Percentiles rank a stretch among this genome's conserved stretches.
Conservation (phyloP, 148 eudicot genomes). For the Heliosperma pusillum region DNA sequence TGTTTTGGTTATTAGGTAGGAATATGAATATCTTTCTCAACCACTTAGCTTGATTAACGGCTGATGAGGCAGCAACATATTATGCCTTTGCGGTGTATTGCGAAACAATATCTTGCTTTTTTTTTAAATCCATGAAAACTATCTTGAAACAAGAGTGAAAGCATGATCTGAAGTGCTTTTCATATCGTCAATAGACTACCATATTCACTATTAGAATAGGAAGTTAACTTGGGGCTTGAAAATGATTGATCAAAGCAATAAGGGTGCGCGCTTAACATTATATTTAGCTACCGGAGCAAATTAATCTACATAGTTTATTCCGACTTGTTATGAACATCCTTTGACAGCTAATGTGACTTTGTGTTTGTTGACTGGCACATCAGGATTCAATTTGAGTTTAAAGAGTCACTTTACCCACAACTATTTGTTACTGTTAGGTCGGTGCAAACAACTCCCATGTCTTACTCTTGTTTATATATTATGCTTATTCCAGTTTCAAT, state of each 20-base stretch:
- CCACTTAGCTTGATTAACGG: no score
- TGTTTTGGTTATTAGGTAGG: no score
- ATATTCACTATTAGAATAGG: constrained; percentile 4
- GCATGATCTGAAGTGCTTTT: background rate
- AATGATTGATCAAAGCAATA: background rate
- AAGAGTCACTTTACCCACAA: background rate
- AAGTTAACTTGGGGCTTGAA: no score
- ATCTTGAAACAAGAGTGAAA: constrained; percentile 1
- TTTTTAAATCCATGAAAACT: background rate
- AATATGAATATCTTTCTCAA: no score
- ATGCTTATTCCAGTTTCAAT: background rate
- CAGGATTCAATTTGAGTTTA: background rate
- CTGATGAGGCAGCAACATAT: background rate
- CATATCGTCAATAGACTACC: background rate
- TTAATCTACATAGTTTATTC: background rate
- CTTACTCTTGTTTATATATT: background rate
- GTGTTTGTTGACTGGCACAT: background rate
- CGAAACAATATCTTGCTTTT: background rate
- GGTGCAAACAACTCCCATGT: background rate
- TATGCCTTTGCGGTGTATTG: background rate
- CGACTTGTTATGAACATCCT: background rate
- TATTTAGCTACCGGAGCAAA: background rate
- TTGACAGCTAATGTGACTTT: background rate
- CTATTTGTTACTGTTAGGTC: background rate
- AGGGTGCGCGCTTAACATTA: background rate